Percentiles rank a stretch among this genome's conserved stretches.
These are phyloP conservation scores for Hypoxylon sp. DNA, from an alignment of 2,329 filamentous ascomycete species.

Conservation along the genomic window DNA sequence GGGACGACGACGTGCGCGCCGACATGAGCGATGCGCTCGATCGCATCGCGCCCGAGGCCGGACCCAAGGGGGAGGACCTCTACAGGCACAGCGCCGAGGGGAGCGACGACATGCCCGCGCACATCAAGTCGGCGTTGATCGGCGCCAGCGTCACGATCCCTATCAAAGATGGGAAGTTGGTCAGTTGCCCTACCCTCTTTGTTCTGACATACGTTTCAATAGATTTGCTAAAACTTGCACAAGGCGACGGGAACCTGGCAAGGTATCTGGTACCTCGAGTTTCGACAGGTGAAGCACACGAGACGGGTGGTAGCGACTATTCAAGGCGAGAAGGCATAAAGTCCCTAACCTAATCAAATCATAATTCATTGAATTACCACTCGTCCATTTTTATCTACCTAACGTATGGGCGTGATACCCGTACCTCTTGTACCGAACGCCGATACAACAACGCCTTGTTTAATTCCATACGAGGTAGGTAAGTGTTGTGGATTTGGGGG, in stretches of 20 bases:
- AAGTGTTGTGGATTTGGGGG: no score
- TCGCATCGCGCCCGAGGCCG: conserved; percentile 81
- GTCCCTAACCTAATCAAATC: neutral
- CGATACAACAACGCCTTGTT: no score
- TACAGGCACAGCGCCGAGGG: conserved; percentile 92
- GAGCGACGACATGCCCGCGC: conserved; percentile 93
- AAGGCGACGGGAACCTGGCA: conserved; percentile 77
- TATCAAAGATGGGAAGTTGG: conserved; percentile 84
- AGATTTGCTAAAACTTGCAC: conserved; percentile 2
- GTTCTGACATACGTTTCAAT: neutral
- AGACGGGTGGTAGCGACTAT: conserved; percentile 91
- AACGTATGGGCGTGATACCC: no score
- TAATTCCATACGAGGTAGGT: no score
- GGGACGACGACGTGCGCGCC: conserved; percentile 80
- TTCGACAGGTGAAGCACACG: conserved; percentile 77
- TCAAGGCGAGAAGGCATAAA: conserved; percentile 77
- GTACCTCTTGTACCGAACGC: no score
- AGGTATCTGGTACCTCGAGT: conserved; percentile 94
- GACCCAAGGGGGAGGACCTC: conserved; percentile 74
- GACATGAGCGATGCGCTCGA: conserved; percentile 97
- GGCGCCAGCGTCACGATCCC: conserved; percentile 91
- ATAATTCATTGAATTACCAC: no score
- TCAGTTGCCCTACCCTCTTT: conserved; percentile 47
- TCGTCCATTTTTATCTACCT: no score
- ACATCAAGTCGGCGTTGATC: conserved; percentile 90